A percentile compares a stretch with the other conserved stretches of the same genome.
These are phyloP conservation scores for Ganoderma lingzhi DNA, from an alignment of 1,284 basidiomycete species.

Conservation along the genomic window DNA sequence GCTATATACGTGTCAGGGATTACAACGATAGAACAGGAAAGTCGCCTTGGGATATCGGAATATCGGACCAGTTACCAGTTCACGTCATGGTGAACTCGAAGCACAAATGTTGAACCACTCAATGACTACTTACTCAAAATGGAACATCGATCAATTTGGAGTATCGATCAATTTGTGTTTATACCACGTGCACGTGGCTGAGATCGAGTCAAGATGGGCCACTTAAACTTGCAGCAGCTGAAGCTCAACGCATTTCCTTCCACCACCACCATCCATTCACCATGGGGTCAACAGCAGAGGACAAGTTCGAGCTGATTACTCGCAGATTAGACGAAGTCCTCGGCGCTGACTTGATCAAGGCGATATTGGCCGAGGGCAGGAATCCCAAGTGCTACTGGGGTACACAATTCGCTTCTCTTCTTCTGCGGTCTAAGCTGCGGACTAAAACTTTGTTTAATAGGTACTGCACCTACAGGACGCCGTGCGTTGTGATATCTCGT, in stretches of 20 bases:
- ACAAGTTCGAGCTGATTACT: constrained; percentile 88
- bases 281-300: constrained; percentile 50
- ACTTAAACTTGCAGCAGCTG: background rate
- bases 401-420: constrained; percentile 35
- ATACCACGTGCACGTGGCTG: constrained; percentile 21
- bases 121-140: constrained; percentile 2
- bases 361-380: constrained; percentile 82
- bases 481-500: constrained; percentile 62
- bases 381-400: constrained; percentile 92
- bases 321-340: constrained; percentile 90
- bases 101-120: constrained; percentile 13
- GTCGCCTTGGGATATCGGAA: no score
- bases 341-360: constrained; percentile 85
- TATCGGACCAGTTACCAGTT: no score
- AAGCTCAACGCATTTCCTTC: background rate
- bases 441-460: constrained; percentile 49
- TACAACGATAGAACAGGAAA: background rate
- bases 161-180: constrained; percentile 18
- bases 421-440: no score
- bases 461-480: constrained; percentile 93
- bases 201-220: constrained; percentile 30
- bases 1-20: constrained; percentile 16
- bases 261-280: background rate
- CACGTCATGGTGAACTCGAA: background rate
- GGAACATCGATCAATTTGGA: constrained; percentile 21